Evolutionary conservation across 192 early-diverging fungal species (phyloP).

Genomic region (Podila horticola): DNA sequence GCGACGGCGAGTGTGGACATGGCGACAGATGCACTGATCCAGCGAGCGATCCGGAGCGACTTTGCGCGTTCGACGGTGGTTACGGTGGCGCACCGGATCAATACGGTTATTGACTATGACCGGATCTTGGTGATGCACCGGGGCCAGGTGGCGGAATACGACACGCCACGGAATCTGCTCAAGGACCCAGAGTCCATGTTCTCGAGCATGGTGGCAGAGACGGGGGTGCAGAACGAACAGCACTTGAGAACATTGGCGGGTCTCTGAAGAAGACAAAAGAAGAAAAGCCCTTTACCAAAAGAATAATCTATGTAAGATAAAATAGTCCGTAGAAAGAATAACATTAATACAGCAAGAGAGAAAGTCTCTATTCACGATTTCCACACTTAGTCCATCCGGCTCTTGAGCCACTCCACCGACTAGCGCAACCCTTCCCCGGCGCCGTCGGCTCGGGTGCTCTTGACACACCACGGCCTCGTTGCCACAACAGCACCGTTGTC

Average conservation of each 20-base stretch:
- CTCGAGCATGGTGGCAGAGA: conserved; percentile 78
- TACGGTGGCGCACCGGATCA: conserved; percentile 81
- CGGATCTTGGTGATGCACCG: conserved; percentile 67
- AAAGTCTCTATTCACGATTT: not conserved
- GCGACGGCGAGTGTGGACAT: conserved; percentile 87
- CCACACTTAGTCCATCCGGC: conserved; percentile 44
- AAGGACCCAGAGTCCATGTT: conserved; percentile 72
- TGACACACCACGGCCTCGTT: conserved; percentile 46
- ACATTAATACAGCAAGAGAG: no score
- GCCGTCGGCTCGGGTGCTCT: conserved; percentile 43
- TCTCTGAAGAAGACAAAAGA: no score
- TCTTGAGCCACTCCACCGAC: conserved; percentile 49
- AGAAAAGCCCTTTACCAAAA: no score
- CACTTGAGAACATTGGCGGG: conserved; percentile 35
- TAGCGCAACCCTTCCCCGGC: conserved; percentile 35
- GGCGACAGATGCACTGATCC: conserved; percentile 83
- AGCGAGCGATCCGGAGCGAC: conserved; percentile 71
- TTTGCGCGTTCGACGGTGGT: conserved; percentile 73
- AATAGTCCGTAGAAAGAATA: no score
- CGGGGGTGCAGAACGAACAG: conserved; percentile 63
- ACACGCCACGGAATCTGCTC: conserved; percentile 76
- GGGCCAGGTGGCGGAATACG: conserved; percentile 84
- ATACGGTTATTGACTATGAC: conserved; percentile 68
- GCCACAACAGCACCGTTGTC: not conserved
- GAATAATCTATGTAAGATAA: no score